Evolutionary conservation across 805 yeast species (phyloP).

Genomic region (Teunomyces stri): DNA sequence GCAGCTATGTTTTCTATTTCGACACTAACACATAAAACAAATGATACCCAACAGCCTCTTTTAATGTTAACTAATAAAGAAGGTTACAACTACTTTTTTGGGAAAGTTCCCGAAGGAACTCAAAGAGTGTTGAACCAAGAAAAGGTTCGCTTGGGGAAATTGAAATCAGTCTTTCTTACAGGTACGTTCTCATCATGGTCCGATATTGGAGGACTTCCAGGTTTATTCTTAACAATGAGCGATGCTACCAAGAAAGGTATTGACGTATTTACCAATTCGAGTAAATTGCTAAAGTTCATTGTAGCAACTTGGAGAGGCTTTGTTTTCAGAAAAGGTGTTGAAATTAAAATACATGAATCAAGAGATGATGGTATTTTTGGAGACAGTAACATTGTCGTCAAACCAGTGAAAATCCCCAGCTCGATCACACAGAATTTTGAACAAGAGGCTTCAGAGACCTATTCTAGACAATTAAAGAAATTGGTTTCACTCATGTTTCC

Average conservation of each 20-base stretch:
- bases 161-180: conserved; percentile 68
- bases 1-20: conserved; percentile 11
- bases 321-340: conserved; percentile 74
- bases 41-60: conserved; percentile 58
- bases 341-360: conserved; percentile 38
- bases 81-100: conserved; percentile 65
- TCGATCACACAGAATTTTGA: neutral
- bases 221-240: conserved; percentile 74
- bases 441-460: neutral
- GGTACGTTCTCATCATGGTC: conserved; percentile 72
- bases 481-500: conserved; percentile 60
- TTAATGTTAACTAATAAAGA: conserved; percentile 48
- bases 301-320: conserved; percentile 84
- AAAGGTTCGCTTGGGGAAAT: conserved; percentile 53
- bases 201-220: conserved; percentile 90
- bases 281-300: conserved; percentile 41
- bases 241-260: conserved; percentile 68
- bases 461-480: conserved; percentile 23
- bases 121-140: conserved; percentile 72
- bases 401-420: conserved; percentile 30
- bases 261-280: conserved; percentile 48
- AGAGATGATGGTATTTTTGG: conserved; percentile 28
- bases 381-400: conserved; percentile 38
- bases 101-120: conserved; percentile 80
- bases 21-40: conserved; percentile 40